A percentile compares a stretch with the other conserved stretches of the same genome.
phyloP scores from a whole-genome alignment of 2,329 filamentous ascomycete genomes.

The Ramularia endophylla region DNA sequence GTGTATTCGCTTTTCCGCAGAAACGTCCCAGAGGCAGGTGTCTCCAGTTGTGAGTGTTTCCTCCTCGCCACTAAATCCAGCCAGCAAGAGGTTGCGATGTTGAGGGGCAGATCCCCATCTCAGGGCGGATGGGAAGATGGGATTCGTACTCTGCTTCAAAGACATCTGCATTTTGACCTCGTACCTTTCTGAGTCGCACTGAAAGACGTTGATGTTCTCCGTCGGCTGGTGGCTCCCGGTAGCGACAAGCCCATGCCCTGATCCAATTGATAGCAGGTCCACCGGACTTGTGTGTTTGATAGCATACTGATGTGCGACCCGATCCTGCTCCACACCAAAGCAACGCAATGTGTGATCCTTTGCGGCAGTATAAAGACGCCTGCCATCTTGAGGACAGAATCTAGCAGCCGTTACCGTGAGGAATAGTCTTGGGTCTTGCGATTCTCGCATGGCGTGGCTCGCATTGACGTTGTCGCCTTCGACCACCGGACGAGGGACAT shows the following conservation, averaged over 20 bases:
- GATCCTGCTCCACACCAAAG: conserved; percentile 23
- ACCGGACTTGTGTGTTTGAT: conserved; percentile 45
- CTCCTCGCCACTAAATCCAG: conserved; percentile 45
- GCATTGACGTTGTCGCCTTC: conserved; percentile 36
- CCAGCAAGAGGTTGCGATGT: conserved; percentile 44
- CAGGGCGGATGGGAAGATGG: conserved; percentile 40
- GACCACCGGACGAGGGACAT: conserved; percentile 36
- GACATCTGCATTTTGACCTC: conserved; percentile 11
- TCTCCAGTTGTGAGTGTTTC: conserved; percentile 43
- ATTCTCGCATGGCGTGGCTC: conserved; percentile 40
- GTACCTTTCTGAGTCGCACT: conserved; percentile 6
- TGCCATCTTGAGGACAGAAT: conserved; percentile 39
- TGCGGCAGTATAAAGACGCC: conserved; percentile 38
- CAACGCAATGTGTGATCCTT: conserved; percentile 47
- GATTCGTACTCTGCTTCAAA: conserved; percentile 19
- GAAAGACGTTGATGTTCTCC: conserved; percentile 18
- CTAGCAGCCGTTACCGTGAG: conserved; percentile 51
- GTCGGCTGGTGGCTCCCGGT: conserved; percentile 14
- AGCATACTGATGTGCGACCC: conserved; percentile 12
- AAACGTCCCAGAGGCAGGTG: conserved; percentile 49
- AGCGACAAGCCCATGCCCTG: conserved; percentile 15
- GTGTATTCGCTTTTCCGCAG: conserved; percentile 35
- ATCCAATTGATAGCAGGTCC: conserved; percentile 42
- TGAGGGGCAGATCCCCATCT: conserved; percentile 40
- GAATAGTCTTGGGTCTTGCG: conserved; percentile 49